Percentiles rank a stretch among this genome's conserved stretches.
Conservation (phyloP, 176 grass and related monocot species). For the Aegilops speltoides region DNA sequence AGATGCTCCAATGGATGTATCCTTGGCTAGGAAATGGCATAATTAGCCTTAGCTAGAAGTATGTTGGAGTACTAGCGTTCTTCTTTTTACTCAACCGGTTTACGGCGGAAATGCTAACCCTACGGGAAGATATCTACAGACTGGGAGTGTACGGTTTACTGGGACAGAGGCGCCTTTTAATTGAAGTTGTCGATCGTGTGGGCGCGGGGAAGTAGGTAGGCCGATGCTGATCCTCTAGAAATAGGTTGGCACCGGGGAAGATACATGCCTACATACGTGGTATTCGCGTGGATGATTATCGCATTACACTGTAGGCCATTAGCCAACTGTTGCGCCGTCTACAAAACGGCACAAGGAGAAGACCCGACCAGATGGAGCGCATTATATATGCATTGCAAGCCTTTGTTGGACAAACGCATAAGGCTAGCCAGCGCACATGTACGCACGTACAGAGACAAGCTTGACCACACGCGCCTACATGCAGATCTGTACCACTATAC, state of each 20-base stretch:
- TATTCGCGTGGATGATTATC: background rate
- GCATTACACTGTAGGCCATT: background rate
- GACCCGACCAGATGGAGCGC: background rate
- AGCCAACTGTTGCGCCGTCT: background rate
- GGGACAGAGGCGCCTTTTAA: background rate
- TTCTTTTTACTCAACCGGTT: too few species aligned
- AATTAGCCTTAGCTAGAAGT: too few species aligned
- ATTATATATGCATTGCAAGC: background rate
- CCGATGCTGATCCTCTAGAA: background rate
- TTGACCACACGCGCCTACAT: background rate
- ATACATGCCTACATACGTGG: background rate
- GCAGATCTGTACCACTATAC: background rate
- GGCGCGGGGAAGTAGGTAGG: background rate
- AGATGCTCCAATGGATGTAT: too few species aligned
- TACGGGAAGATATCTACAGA: too few species aligned
- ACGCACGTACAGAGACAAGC: background rate
- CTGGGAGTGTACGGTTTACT: too few species aligned
- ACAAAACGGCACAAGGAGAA: background rate
- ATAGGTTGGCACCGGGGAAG: background rate
- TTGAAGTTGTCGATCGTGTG: background rate
- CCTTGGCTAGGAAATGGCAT: too few species aligned
- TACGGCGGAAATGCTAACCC: too few species aligned
- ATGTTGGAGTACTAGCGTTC: too few species aligned
- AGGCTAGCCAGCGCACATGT: background rate
- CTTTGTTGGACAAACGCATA: background rate